A percentile compares a stretch with the other conserved stretches of the same genome.
phyloP scores from a whole-genome alignment of 805 yeast species.

The Saccharomycopsis amapae region DNA sequence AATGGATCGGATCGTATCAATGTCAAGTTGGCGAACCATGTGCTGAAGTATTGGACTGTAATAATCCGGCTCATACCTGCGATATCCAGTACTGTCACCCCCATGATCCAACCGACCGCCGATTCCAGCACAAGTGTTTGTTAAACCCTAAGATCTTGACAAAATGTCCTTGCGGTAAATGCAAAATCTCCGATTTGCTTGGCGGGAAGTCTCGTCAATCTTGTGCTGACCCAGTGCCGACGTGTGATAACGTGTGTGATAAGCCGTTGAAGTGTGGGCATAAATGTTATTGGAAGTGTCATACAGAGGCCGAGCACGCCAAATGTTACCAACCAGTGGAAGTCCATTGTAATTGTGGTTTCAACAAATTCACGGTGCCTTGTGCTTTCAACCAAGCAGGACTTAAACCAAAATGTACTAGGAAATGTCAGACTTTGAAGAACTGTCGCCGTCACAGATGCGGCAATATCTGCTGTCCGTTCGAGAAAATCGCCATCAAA shows the following conservation, averaged over 20 bases:
- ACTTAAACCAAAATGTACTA: constrained; percentile 51
- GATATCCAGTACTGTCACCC: constrained; percentile 45
- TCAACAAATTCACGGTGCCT: constrained; percentile 49
- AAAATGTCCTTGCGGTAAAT: constrained; percentile 78
- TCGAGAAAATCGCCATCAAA: constrained; percentile 48
- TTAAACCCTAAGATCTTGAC: constrained; percentile 51
- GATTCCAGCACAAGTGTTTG: constrained; percentile 44
- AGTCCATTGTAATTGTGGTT: constrained; percentile 56
- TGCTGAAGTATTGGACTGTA: constrained; percentile 52
- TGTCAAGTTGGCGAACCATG: constrained; percentile 33
- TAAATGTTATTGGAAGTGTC: constrained; percentile 61
- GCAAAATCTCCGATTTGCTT: constrained; percentile 34
- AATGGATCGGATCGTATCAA: constrained; percentile 31
- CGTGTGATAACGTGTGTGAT: constrained; percentile 60
- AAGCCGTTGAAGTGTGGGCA: constrained; percentile 67
- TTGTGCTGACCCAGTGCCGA: constrained; percentile 76
- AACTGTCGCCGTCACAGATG: constrained; percentile 82
- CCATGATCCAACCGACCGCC: constrained; percentile 27
- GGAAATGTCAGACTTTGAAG: constrained; percentile 66
- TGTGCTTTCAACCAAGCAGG: constrained; percentile 52
- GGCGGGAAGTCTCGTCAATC: constrained; percentile 35
- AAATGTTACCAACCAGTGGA: constrained; percentile 52
- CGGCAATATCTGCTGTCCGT: constrained; percentile 58
- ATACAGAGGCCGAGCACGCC: constrained; percentile 64
- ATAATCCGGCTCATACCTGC: constrained; percentile 43